phyloP scores from a whole-genome alignment of 805 yeast species.

The Kazachstania bromeliacearum region DNA sequence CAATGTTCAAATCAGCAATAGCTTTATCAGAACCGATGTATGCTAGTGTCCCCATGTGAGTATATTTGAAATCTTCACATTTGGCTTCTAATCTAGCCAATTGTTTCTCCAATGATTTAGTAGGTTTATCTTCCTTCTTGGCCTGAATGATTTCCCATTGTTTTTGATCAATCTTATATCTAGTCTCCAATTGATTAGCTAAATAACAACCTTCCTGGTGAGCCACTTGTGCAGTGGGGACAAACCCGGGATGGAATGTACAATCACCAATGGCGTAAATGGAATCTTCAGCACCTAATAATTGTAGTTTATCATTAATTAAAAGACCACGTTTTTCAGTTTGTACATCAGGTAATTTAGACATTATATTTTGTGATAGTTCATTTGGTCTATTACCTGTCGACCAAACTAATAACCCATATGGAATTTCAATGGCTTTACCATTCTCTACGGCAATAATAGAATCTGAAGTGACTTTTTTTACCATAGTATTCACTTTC shows the following conservation, averaged over 20 bases:
- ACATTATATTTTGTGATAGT: slow-evolving; percentile 55
- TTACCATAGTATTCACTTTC: slow-evolving; percentile 80
- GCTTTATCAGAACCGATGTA: slow-evolving; percentile 92
- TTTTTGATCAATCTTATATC: slow-evolving; percentile 51
- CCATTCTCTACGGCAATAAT: slow-evolving; percentile 58
- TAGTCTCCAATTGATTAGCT: slow-evolving; percentile 58
- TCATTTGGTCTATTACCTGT: slow-evolving; percentile 91
- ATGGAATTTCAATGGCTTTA: slow-evolving; percentile 71
- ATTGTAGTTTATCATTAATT: slow-evolving; percentile 71
- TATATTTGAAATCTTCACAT: slow-evolving; percentile 60
- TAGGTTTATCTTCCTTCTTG: slow-evolving; percentile 6
- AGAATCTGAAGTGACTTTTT: slow-evolving; percentile 62
- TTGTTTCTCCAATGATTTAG: slow-evolving; percentile 37
- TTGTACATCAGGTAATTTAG: slow-evolving; percentile 53
- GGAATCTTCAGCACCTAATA: slow-evolving; percentile 67
- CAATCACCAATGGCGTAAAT: slow-evolving; percentile 93
- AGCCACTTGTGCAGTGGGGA: slow-evolving; percentile 98
- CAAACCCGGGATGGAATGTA: slow-evolving; percentile 74
- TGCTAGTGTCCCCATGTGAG: slow-evolving; percentile 88
- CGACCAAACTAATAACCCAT: slow-evolving; percentile 94
- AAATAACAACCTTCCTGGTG: slow-evolving; percentile 85
- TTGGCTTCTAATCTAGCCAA: slow-evolving; percentile 33
- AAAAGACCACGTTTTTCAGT: slow-evolving; percentile 85
- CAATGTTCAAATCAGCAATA: slow-evolving; percentile 80
- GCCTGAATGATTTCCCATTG: slow-evolving; percentile 35